Evolutionary conservation across 2,329 filamentous ascomycete species (phyloP), one percentile per base, ranked within the genome.

Genomic region (Metarhizium album): DNA sequence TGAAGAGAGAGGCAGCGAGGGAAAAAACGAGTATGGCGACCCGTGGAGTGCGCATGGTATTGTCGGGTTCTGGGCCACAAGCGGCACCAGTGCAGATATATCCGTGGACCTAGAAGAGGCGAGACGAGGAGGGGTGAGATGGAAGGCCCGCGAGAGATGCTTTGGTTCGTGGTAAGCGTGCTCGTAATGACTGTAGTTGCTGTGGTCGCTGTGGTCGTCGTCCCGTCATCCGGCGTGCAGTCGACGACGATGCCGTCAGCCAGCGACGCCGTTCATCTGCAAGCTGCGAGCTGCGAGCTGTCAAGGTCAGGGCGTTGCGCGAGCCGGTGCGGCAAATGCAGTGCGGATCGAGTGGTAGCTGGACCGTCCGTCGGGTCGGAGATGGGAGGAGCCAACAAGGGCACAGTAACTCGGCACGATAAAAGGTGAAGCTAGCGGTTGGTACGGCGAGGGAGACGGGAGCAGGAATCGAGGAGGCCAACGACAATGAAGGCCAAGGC

Each of bases 11-110:
- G 45, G 74, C 73, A 60, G 71, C 67, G 60, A 73, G 70, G 64
- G 78, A 79, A 60, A 80, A 66, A 54, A 72, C 67, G 60, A 80
- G 69, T 51, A 79, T 75, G 59, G 71, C 69, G 57, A 79, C 70
- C 58, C 76, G 73, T 52, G 76, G 74, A 42, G 76, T 69, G 57
- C 76, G 74, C 76, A 79, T 79, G 56, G n/a, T n/a, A n/a, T 60
- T 74, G 63, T 57, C 31, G 52, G 24, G 45, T 23, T 23, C 23
- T 45, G 38, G 31, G 23, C 31, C 45, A 4, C 20, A n/a, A n/a
- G 24, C 20, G 37, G 38, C 38, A 35, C 47, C 40, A 29, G 27
- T 29, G 27, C 11, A n/a, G 24, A 33, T 45, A 18, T 29, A 29
- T 18, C n/a, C 35, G 40, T 24, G 18, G 8, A 22, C n/a, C n/a